Base-by-base conservation (phyloP, 1,284 basidiomycete species). In the Mycena sp. region DNA sequence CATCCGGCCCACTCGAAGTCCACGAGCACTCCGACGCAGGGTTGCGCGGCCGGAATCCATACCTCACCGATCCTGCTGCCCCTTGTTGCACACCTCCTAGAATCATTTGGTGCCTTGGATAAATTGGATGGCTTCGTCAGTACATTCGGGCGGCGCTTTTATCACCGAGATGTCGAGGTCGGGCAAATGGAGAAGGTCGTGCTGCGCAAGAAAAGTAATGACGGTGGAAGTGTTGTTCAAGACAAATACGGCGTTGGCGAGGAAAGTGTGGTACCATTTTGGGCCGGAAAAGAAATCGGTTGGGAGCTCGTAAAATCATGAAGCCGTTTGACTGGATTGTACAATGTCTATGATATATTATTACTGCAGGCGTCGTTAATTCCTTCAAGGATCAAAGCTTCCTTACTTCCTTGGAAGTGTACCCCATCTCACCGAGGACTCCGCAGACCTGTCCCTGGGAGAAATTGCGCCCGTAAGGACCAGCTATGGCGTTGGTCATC, bases 41-140 rank as follows among this genome's bases (percentile, higher is more conserved):
- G 88, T 6, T 98, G 96, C 76, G 95, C 96, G 0, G 96, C 96
- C 2, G 96, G 96, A 0, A 88, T 98, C 61, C 98, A 98, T 77
- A 98, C 96, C 0, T 94, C 92, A 1, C 91, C 94, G 1, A 90
- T 96, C 71, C 83, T 98, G 17, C 83, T 98, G n/a, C 95, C 95
- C n/a, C 83, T 98, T 16, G 87, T 93, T 2, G 94, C 93, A 1
- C 88, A 94, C 65, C 79, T 96, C 28, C 83, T 98, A 49, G 96
- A 97, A 71, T 89, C 90, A 19, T 95, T 96, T 68, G 91, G 87
- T 23, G 94, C 95, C 16, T 77, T 98, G 41, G 90, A 95, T 67
- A 87, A 85, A 72, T 81, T 99, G 6, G 85, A 90, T 69, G 87
- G 84, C 1, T 98, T 96, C 73, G 92, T 90, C 37, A 92, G 91